phyloP scores from a whole-genome alignment of 2,329 filamentous ascomycete species.

The Cladophialophora exuberans region DNA sequence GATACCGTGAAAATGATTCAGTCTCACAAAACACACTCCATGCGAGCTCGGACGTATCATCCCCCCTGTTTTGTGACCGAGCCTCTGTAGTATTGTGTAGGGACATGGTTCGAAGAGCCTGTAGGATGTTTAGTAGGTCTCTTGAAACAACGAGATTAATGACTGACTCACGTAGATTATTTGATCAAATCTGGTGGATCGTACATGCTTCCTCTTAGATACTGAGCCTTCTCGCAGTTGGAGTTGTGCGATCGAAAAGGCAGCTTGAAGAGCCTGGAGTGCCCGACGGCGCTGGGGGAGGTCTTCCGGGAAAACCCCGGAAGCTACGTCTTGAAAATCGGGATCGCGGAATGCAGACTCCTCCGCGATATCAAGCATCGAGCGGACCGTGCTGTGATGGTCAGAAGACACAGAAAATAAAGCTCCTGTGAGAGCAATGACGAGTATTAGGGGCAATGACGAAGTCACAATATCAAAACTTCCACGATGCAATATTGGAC shows the following conservation, averaged over 20 bases:
- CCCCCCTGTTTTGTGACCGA: background rate
- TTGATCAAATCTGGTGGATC: background rate
- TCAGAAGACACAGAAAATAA: background rate
- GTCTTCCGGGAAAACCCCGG: background rate
- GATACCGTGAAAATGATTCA: background rate
- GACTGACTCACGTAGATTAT: background rate
- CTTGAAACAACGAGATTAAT: background rate
- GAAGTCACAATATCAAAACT: conserved; percentile 2
- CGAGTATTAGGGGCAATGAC: background rate
- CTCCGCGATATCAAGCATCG: conserved; percentile 12
- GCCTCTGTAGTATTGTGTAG: background rate
- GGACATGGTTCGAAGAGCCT: background rate
- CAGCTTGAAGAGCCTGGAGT: conserved; percentile 4
- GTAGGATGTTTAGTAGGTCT: background rate
- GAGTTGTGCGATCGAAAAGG: conserved; percentile 6
- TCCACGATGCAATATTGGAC: conserved; percentile 4
- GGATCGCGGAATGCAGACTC: conserved; percentile 2
- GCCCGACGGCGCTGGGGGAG: background rate
- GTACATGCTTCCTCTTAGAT: background rate
- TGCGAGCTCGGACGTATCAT: background rate
- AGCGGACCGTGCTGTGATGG: background rate
- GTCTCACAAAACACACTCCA: background rate
- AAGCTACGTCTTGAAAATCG: conserved; percentile 3
- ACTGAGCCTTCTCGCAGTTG: conserved; percentile 1
- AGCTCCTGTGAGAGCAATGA: background rate